Evolutionary conservation across 2,329 filamentous ascomycete species (phyloP), one percentile per base, ranked within the genome.

Genomic region (Arachnopeziza araneosa): DNA sequence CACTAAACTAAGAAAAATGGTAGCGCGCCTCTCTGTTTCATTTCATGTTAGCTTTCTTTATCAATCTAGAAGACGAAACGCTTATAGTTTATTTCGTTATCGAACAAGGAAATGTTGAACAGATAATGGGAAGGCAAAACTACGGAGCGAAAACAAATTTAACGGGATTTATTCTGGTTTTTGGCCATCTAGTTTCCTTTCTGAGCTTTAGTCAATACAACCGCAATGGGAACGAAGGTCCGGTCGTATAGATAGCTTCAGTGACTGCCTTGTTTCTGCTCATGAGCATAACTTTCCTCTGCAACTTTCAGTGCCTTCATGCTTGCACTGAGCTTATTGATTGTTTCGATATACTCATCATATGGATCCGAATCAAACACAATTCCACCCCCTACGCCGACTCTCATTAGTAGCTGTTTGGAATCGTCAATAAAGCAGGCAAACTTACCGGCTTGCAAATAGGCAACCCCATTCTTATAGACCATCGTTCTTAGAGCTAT

Each of bases 271-370:
- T 59, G 64, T 19, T 36, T 56, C 50, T 69, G 60, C 10, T 64
- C 57, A 22, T 63, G 64, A 14, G 63, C 57, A 52, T 71, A 70
- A 5, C 64, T 79, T 73, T 88, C 82, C 77, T 97, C 93, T 1
- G 93, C 93, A 56, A 87, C 84, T 61, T 86, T 88, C 73, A 98
- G 93, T 75, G 91, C 95, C 67, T 89, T 84, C 79, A 96, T 91
- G 74, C 96, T 96, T 52, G 91, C 90, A 24, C 89, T 87, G 54
- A 96, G 79, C 81, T 99, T 99, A 79, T 99, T 98, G 78, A 95
- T 91, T 65, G 96, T 97, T 83, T 98, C 91, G 75, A 93, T 84
- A 80, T 93, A 97, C 75, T 98, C 95, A 65, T 97, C 91, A 69
- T 89, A 88, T 56, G 86, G 89, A 72, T 96, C 93, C 50, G 90